Evolutionary conservation across 163 green algal genomes (phyloP).

Genomic region (Coccomyxa subellipsoidea): DNA sequence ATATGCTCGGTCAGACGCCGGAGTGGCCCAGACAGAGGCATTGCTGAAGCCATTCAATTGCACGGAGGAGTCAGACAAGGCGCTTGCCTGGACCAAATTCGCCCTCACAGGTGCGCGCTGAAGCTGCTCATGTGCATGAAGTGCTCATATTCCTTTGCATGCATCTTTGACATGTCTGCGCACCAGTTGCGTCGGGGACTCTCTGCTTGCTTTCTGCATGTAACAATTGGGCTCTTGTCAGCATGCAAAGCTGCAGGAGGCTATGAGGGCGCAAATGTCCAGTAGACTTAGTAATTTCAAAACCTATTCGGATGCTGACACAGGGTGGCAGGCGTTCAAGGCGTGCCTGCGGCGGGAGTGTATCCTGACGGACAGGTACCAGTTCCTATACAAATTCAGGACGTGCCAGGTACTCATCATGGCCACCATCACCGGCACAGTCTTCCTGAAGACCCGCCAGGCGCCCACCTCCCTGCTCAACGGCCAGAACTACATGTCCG

Average conservation of each 20-base stretch:
- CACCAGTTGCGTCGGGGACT: too few relatives aligned
- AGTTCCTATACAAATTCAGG: conserved; percentile 11
- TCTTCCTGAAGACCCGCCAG: conserved; percentile 29
- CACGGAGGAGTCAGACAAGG: not conserved
- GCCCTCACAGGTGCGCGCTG: not conserved
- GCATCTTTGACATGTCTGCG: not conserved
- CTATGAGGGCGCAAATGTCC: too few relatives aligned
- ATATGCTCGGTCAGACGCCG: conserved; percentile 9
- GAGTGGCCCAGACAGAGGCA: not conserved
- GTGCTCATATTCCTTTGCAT: not conserved
- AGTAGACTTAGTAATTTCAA: too few relatives aligned
- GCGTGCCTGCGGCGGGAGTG: conserved; percentile 20
- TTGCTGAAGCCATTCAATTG: conserved; percentile 13
- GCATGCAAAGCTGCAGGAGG: too few relatives aligned
- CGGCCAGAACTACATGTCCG: conserved; percentile 29
- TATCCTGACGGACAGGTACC: conserved; percentile 20
- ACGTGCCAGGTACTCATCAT: conserved; percentile 1
- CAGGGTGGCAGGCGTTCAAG: conserved; percentile 10
- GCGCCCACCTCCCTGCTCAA: conserved; percentile 29
- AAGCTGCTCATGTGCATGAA: not conserved
- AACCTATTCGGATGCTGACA: too few relatives aligned
- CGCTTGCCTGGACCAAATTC: not conserved
- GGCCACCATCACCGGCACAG: conserved; percentile 17
- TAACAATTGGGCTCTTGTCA: too few relatives aligned
- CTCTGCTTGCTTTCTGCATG: not conserved